phyloP scores from a whole-genome alignment of 768 basidiomycete species.

The Lentinula aciculospora region DNA sequence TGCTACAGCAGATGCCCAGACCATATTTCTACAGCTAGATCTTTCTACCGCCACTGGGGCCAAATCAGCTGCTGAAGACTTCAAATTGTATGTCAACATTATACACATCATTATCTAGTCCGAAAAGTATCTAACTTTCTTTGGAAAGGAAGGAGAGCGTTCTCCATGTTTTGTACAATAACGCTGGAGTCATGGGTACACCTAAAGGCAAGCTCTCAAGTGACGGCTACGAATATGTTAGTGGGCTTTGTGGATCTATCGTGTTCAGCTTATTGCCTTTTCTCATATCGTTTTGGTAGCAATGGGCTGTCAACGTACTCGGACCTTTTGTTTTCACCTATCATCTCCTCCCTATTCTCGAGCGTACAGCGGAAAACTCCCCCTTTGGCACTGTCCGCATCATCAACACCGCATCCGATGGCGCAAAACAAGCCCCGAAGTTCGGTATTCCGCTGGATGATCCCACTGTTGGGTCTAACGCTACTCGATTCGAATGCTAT shows the following conservation, averaged over 20 bases:
- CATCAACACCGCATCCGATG: neutral
- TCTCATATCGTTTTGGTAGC: neutral
- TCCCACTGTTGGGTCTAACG: neutral
- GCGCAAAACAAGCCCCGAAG: neutral
- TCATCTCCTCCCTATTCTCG: neutral
- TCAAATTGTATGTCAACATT: neutral
- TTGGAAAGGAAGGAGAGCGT: neutral
- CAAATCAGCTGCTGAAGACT: neutral
- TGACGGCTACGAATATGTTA: neutral
- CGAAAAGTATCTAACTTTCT: neutral
- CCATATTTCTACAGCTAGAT: neutral
- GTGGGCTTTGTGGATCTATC: neutral
- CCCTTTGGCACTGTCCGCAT: neutral
- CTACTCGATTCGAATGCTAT: neutral
- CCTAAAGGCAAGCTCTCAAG: neutral
- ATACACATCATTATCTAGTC: too few relatives aligned
- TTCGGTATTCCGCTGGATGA: neutral
- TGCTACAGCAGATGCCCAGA: neutral
- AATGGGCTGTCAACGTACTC: neutral
- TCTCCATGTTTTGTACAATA: neutral
- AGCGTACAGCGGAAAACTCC: neutral
- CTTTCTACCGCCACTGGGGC: neutral
- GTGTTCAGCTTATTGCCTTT: neutral
- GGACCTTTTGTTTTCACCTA: neutral
- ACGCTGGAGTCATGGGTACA: neutral